These are phyloP conservation scores for Populus hybrid DNA, from an alignment of 441 rosid species.

Conservation along the genomic window DNA sequence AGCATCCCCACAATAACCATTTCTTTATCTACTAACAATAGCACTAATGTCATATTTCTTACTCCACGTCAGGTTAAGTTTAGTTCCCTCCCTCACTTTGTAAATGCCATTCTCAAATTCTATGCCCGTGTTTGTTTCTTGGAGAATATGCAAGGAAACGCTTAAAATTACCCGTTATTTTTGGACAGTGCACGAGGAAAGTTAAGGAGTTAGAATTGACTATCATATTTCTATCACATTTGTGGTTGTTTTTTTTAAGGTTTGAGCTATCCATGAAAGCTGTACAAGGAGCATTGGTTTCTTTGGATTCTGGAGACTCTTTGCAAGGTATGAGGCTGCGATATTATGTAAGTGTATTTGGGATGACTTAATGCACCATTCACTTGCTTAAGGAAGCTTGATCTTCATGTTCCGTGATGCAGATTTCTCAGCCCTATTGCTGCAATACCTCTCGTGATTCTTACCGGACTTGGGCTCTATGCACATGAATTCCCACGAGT, in stretches of 20 bases:
- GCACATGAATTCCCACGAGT: slow-evolving; percentile 68
- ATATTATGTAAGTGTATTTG: neutral
- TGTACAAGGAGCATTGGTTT: slow-evolving; percentile 82
- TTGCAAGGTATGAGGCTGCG: slow-evolving; percentile 44
- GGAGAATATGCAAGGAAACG: neutral
- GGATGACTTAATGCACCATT: neutral
- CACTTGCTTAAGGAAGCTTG: neutral
- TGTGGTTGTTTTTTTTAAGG: slow-evolving; percentile 40
- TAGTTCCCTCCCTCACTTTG: neutral
- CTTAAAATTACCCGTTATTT: neutral
- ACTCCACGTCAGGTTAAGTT: slow-evolving; percentile 51
- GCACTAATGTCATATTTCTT: slow-evolving; percentile 9
- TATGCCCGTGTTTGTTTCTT: neutral
- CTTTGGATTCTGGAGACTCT: slow-evolving; percentile 77
- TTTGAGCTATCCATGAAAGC: slow-evolving; percentile 58
- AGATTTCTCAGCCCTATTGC: slow-evolving; percentile 79
- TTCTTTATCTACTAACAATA: slow-evolving; percentile 43
- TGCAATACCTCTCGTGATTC: slow-evolving; percentile 70
- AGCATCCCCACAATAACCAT: slow-evolving; percentile 65
- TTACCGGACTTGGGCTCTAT: slow-evolving; percentile 74
- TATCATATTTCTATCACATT: neutral
- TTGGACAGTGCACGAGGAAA: neutral
- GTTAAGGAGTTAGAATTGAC: neutral
- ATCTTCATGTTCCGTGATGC: slow-evolving; percentile 17
- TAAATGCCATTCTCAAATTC: neutral